Base-by-base conservation (phyloP, 2,329 filamentous ascomycete species). In the Microsporum canis region DNA sequence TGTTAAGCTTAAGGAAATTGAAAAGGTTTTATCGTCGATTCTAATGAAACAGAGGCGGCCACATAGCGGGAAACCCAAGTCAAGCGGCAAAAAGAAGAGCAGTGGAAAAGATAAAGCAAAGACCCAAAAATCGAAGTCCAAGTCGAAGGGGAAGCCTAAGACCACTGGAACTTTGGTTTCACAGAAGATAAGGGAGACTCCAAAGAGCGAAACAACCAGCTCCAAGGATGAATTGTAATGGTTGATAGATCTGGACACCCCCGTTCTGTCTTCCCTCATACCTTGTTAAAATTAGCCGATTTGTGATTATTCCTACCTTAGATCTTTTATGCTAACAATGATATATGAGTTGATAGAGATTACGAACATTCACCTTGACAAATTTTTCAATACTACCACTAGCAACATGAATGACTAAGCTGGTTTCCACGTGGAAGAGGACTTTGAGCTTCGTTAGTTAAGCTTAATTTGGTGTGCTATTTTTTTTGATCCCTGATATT, bases 1-100 rank as follows among this genome's bases (percentile, higher is more conserved):
- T 62, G 79, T 78, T 29, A 87, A 87, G 73, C 81, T 85, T 14
- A 83, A 85, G 68, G 83, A 88, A 71, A 80, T 97, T 5, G 85
- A 88, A 70, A 82, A 80, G 3, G 83, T 84, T 67, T 81, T 87
- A 71, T 84, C 89, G 29, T 79, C 91, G 57, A 81, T 89, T 60
- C 83, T 87, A 78, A 87, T 85, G 77, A 83, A 83, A 61, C 82
- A 87, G 67, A 80, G 78, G 66, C 65, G 69, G 49, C 59, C 62
- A 53, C 65, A 64, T 43, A 65, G 67, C 49, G 63, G 62, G 31
- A 68, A 31, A 5, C n/a, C 36, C n/a, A 43, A 49, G 12, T 6
- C 36, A n/a, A 23, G 17, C 17, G 33, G 31, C 5, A 55, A 53
- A 47, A 55, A 55, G 58, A 45, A 41, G 27, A 49, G n/a, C 55